Base-by-base conservation (phyloP, 2,329 filamentous ascomycete species). In the Lachnellula arida region DNA sequence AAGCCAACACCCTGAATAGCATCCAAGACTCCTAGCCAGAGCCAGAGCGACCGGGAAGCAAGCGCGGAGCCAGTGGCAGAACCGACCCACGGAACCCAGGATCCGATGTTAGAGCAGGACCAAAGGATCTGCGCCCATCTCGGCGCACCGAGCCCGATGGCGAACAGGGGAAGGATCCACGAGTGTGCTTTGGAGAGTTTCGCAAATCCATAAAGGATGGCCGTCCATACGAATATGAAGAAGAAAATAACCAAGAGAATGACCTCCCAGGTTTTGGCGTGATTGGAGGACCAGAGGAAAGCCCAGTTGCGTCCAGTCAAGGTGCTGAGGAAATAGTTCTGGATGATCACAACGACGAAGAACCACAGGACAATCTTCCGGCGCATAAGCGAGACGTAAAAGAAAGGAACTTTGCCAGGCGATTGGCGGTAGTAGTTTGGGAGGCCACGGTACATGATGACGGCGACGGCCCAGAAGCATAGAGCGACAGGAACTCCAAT, bases 121-220 rank as follows among this genome's bases (percentile, higher is more conserved):
- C 85, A 87, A 67, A 85, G 81, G 67, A 86, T 86, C 68, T 88
- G 85, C 8, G 79, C 79, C 84, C 84, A 88, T 57, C 84, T 76
- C 1, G 85, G 85, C 3, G 84, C 83, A 44, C 80, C 82, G 12
- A 88, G 78, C 14, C 84, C 84, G 57, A 87, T 82, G 46, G 85
- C 84, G 60, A 87, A 86, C 54, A 88, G 79, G 12, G 84, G 84
- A 4, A 88, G 72, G 61, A 87, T 80, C 85, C 85, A 87, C 50
- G 78, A 81, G 68, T 87, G 84, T 15, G 76, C 76, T 60, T 78
- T 79, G 15, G 80, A 81, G n/a, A 85, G 74, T 50, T 73, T 69
- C 9, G 75, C 77, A 61, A 87, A 80, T 51, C 75, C 65, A 60
- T 69, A 76, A 37, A 84, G 75, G 23, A 83, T 64, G 28, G 67